Evolutionary conservation across 495 filamentous ascomycete genomes (phyloP), one percentile per base, ranked within the genome.

Genomic region (Usnea hakonensis): DNA sequence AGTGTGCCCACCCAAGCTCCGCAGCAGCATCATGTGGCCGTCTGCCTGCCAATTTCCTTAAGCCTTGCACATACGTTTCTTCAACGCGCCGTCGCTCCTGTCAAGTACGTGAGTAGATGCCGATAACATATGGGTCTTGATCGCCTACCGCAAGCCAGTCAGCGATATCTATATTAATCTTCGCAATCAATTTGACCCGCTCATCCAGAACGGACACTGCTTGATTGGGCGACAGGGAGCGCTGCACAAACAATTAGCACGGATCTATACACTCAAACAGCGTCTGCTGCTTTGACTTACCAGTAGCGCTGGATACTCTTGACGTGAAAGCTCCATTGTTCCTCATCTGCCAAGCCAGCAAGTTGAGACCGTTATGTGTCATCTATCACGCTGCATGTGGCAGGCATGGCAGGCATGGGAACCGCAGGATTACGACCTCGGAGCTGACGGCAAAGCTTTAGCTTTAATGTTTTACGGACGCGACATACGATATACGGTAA

Each of bases 261-360:
- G 46, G 58, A 40, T 38, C n/a, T 40, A 40, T 55, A 60, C 53
- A 38, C 32, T 21, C 44, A n/a, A 26, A 26, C 30, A 6, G 37
- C 44, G 48, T 44, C 35, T 36, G 26, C n/a, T 43, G 48, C 43
- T 56, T 55, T 63, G 60, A 69, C 90, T 74, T 83, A 98, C 94
- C 88, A 97, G 85, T 82, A 98, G 85, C 33, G 88, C 88, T 71
- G 94, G 93, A 77, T 98, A 98, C 76, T 98, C 94, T 73, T 90
- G 83, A 73, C 93, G 83, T 69, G 90, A 89, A 68, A 96, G 83
- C 68, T 92, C 92, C 83, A 90, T 86, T 64, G 9, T 64, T 73
- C 58, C 37, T 52, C 53, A 37, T 30, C 35, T 38, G 60, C 30
- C 13, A 32, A 37, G 32, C 14, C 57, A 48, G 32, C 38, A 61